Conservation (phyloP, 2,329 filamentous ascomycete genomes). For the Aspergillus texensis region DNA sequence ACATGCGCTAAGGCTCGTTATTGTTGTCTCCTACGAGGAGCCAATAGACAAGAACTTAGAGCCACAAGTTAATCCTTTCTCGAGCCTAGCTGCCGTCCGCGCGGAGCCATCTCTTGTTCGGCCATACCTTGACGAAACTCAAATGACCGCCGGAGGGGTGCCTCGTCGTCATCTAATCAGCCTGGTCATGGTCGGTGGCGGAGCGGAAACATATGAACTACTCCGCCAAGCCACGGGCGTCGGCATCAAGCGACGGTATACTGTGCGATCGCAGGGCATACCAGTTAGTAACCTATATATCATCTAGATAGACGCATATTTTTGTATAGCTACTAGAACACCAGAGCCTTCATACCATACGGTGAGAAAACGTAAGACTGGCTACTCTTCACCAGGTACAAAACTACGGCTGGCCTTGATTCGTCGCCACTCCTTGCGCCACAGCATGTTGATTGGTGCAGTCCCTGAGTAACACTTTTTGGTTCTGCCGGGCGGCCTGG, state of each 20-base stretch:
- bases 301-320: constrained; percentile 41
- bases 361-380: background rate
- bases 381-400: background rate
- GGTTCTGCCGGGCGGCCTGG: background rate
- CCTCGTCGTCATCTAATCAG: constrained; percentile 72
- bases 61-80: constrained; percentile 35
- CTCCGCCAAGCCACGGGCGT: constrained; percentile 67
- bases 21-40: constrained; percentile 69
- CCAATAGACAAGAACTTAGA: constrained; percentile 16
- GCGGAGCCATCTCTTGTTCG: constrained; percentile 51
- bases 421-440: background rate
- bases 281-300: constrained; percentile 79
- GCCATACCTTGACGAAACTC: constrained; percentile 75
- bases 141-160: constrained; percentile 71
- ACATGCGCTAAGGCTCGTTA: constrained; percentile 72
- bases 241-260: constrained; percentile 76
- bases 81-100: constrained; percentile 39
- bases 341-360: background rate
- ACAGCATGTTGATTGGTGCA: background rate
- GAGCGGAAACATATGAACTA: constrained; percentile 64
- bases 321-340: background rate
- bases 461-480: background rate
- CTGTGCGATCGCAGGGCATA: constrained; percentile 78
- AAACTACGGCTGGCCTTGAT: background rate
- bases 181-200: constrained; percentile 80